Evolutionary conservation across 371 early-diverging fungal genomes (phyloP).

Genomic region (Edhazardia aedis): DNA sequence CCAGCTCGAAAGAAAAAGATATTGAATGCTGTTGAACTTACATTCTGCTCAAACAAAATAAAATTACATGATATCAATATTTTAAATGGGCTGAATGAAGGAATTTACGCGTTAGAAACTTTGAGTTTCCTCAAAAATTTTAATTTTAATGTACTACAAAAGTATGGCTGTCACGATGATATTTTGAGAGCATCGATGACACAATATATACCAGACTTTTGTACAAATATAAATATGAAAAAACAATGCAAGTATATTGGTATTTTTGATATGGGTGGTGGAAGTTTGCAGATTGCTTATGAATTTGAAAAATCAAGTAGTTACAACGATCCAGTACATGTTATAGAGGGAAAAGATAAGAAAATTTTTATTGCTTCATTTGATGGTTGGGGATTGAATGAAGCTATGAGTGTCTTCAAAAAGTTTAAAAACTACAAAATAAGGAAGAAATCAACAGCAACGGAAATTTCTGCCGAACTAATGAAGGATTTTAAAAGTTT

Average conservation of each 20-base stretch:
- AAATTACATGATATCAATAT: conserved; percentile 26
- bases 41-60: conserved; percentile 5
- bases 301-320: neutral
- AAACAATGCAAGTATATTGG: neutral
- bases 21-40: conserved; percentile 10
- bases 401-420: neutral
- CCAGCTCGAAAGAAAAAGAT: neutral
- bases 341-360: neutral
- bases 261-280: conserved; percentile 43
- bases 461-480: neutral
- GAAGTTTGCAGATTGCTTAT: conserved; percentile 32
- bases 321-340: neutral
- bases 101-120: conserved; percentile 17
- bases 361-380: neutral
- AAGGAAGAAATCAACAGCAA: neutral
- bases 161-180: neutral
- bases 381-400: conserved; percentile 1
- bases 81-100: conserved; percentile 35
- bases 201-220: too few relatives aligned
- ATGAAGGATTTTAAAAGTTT: neutral
- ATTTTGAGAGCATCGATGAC: too few relatives aligned
- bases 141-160: neutral
- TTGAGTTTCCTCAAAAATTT: conserved; percentile 13
- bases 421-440: neutral
- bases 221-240: neutral